Conservation (phyloP, 1,284 basidiomycete species). For the Ustilago esculenta region DNA sequence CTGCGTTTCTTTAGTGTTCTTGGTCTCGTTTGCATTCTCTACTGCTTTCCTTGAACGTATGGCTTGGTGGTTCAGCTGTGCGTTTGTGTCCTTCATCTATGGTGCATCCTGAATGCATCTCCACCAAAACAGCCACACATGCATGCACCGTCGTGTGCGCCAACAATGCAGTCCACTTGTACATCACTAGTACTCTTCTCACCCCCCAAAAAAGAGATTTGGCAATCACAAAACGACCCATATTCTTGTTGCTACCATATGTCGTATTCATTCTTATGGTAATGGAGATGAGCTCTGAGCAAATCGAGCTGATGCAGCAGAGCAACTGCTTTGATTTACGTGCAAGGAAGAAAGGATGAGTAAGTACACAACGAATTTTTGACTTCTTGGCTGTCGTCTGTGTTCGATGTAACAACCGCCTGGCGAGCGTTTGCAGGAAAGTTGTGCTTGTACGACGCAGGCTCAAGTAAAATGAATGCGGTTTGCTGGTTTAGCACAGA, state of each 20-base stretch:
- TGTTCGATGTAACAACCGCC: too few species aligned
- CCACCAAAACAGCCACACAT: conserved; percentile 29
- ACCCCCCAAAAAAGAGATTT: conserved; percentile 25
- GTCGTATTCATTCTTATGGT: background rate
- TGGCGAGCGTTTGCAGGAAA: too few species aligned
- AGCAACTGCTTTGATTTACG: too few species aligned
- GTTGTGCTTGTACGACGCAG: too few species aligned
- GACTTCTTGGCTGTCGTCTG: too few species aligned
- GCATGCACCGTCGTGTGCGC: conserved; percentile 19
- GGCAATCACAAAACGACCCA: conserved; percentile 32
- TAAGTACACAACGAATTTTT: too few species aligned
- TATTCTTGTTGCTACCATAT: conserved; percentile 26
- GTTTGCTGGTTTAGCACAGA: too few species aligned
- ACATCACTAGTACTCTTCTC: conserved; percentile 37
- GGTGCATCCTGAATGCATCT: conserved; percentile 7
- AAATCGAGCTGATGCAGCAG: too few species aligned
- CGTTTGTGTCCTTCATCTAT: background rate
- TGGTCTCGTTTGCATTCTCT: conserved; percentile 28
- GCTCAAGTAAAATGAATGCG: too few species aligned
- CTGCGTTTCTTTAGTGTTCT: conserved; percentile 16
- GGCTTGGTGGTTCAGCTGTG: conserved; percentile 41
- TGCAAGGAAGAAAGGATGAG: too few species aligned
- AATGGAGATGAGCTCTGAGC: too few species aligned
- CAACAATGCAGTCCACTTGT: conserved; percentile 31
- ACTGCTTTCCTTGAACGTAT: conserved; percentile 13